phyloP scores from a whole-genome alignment of 2,329 filamentous ascomycete species.

The Metarhizium guizhouense region DNA sequence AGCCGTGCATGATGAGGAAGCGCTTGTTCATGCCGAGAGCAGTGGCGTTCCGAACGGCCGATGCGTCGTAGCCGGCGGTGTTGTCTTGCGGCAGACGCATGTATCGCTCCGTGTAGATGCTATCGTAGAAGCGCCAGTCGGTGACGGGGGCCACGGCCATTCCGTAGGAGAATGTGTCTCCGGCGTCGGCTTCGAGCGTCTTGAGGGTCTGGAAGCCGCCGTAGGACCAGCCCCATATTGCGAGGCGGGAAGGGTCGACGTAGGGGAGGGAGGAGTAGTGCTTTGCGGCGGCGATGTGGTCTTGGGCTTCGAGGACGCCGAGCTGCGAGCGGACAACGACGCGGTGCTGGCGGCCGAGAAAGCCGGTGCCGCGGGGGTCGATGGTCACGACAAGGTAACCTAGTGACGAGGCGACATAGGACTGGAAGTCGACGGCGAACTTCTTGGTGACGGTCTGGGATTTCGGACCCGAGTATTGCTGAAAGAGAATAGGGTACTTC shows the following conservation, averaged over 20 bases:
- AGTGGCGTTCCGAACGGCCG: slow-evolving; percentile 64
- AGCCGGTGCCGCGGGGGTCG: slow-evolving; percentile 88
- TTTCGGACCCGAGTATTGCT: slow-evolving; percentile 89
- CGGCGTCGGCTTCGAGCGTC: slow-evolving; percentile 83
- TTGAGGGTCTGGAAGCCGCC: slow-evolving; percentile 94
- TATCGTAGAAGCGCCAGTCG: slow-evolving; percentile 94
- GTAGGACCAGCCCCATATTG: slow-evolving; percentile 98
- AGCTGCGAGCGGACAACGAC: slow-evolving; percentile 76
- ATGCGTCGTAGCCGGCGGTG: slow-evolving; percentile 62
- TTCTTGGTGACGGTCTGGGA: slow-evolving; percentile 77
- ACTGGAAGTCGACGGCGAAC: slow-evolving; percentile 82
- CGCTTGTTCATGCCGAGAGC: slow-evolving; percentile 69
- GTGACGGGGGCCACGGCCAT: slow-evolving; percentile 99
- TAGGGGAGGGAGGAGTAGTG: slow-evolving; percentile 75
- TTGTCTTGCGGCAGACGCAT: slow-evolving; percentile 94
- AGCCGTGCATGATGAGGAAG: slow-evolving; percentile 92
- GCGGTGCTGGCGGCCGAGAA: slow-evolving; percentile 73
- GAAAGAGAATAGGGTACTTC: slow-evolving; percentile 90
- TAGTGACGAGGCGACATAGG: slow-evolving; percentile 74
- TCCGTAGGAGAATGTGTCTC: slow-evolving; percentile 85
- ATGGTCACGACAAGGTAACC: slow-evolving; percentile 94
- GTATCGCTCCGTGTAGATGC: slow-evolving; percentile 90
- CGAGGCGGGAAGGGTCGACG: slow-evolving; percentile 71
- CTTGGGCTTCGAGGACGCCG: slow-evolving; percentile 73
- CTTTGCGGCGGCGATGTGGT: slow-evolving; percentile 86